Conservation (phyloP, 495 filamentous ascomycete species). For the Talaromyces borbonicus region DNA sequence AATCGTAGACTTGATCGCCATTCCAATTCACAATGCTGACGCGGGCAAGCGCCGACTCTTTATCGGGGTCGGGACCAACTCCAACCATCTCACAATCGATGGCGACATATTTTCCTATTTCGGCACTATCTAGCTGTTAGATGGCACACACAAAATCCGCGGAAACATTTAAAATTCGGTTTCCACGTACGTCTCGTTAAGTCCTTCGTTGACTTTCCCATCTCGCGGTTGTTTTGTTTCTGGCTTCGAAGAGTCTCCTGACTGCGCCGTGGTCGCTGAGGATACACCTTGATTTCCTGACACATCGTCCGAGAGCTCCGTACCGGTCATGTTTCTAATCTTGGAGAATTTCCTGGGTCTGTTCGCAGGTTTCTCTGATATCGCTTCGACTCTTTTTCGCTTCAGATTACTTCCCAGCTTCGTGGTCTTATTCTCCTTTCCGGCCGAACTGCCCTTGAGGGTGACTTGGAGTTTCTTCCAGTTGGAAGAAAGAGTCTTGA, state of each 20-base stretch:
- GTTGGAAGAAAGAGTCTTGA: slow-evolving; percentile 45
- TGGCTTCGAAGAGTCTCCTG: slow-evolving; percentile 18
- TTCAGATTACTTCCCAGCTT: slow-evolving; percentile 27
- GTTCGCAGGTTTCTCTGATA: slow-evolving; percentile 1
- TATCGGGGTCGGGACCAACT: slow-evolving; percentile 56
- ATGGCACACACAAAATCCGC: neutral
- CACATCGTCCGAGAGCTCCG: neutral
- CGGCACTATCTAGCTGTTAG: slow-evolving; percentile 23
- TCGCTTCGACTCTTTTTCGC: slow-evolving; percentile 18
- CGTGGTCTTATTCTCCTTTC: slow-evolving; percentile 27
- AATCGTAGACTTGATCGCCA: slow-evolving; percentile 82
- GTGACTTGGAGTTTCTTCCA: slow-evolving; percentile 67
- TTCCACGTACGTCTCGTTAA: slow-evolving; percentile 33
- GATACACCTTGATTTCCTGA: slow-evolving; percentile 6
- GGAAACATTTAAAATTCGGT: too few species aligned
- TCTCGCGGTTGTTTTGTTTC: slow-evolving; percentile 13
- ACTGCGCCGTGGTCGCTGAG: neutral
- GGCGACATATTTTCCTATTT: slow-evolving; percentile 77
- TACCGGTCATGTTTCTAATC: slow-evolving; percentile 10
- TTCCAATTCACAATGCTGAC: slow-evolving; percentile 89
- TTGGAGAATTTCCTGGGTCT: slow-evolving; percentile 6
- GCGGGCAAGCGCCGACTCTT: slow-evolving; percentile 65
- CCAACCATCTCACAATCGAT: slow-evolving; percentile 99
- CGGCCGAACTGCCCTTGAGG: slow-evolving; percentile 41
- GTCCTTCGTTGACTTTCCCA: slow-evolving; percentile 42